Conservation (phyloP, 495 filamentous ascomycete species). For the Penicillium parvum region DNA sequence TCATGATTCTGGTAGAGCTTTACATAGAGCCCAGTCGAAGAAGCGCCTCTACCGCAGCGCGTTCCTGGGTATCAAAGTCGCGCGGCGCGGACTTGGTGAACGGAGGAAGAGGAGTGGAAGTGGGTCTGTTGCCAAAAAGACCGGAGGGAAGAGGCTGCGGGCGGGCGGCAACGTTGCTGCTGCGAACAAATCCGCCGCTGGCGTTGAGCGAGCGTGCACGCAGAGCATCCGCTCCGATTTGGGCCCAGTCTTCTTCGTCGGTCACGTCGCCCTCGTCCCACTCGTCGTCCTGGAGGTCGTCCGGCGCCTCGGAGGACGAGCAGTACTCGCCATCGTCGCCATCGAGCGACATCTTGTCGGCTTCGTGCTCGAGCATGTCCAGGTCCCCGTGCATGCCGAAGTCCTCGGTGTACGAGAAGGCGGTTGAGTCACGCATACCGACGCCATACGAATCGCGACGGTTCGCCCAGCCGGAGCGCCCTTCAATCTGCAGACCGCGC, state of each 20-base stretch:
- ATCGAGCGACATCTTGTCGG: constrained; percentile 94
- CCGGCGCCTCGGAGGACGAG: constrained; percentile 69
- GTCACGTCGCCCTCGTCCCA: constrained; percentile 76
- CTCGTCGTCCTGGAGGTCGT: constrained; percentile 59
- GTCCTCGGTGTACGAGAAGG: constrained; percentile 69
- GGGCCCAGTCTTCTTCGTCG: constrained; percentile 97
- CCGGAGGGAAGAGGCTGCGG: constrained; percentile 38
- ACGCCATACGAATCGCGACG: constrained; percentile 48
- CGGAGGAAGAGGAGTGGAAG: no score
- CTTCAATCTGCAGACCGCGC: constrained; percentile 61
- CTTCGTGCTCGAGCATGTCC: constrained; percentile 77
- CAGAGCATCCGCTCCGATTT: constrained; percentile 79
- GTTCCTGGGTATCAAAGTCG: constrained; percentile 52
- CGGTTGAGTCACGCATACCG: constrained; percentile 65
- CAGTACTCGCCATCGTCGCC: constrained; percentile 62
- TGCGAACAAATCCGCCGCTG: constrained; percentile 31
- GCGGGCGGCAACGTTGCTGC: constrained; percentile 20
- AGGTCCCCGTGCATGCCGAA: constrained; percentile 48
- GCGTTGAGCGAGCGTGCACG: constrained; percentile 62
- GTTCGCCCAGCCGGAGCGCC: constrained; percentile 41
- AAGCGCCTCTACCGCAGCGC: constrained; percentile 79
- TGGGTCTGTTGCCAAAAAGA: constrained; percentile 28
- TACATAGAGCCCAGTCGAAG: constrained; percentile 84
- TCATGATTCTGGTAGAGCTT: constrained; percentile 36
- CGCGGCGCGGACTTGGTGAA: constrained; percentile 38